Percentiles rank a stretch among this genome's conserved stretches.
Evolutionary conservation across 495 filamentous ascomycete species (phyloP).

Genomic region (Daldinia grandis): DNA sequence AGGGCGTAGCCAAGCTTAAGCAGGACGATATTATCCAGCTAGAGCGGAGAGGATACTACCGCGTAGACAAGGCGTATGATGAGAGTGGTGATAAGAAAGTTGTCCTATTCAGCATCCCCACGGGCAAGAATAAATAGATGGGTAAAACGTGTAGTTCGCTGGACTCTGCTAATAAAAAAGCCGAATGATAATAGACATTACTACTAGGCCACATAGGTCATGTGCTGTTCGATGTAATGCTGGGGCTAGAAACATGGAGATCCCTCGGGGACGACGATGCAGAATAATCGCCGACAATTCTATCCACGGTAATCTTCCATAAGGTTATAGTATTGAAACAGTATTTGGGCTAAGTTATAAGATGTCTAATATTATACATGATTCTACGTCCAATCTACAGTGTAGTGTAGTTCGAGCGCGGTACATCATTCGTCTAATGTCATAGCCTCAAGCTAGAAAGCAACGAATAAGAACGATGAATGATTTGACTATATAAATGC

Average conservation of each 20-base stretch:
- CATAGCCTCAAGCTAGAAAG: background rate
- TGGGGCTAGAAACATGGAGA: background rate
- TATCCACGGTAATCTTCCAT: background rate
- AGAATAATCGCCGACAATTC: background rate
- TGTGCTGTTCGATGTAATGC: background rate
- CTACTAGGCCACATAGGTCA: background rate
- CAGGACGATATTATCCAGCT: conserved; percentile 92
- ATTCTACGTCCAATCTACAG: background rate
- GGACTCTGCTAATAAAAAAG: background rate
- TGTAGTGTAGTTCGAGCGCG: background rate
- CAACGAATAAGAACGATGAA: background rate
- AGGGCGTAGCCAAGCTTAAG: conserved; percentile 77
- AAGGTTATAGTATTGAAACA: background rate
- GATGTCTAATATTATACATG: background rate
- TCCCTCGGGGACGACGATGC: background rate
- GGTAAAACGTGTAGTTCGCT: background rate
- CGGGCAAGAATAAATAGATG: conserved; percentile 64
- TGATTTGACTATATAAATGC: background rate
- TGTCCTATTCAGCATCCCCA: conserved; percentile 83
- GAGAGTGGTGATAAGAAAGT: conserved; percentile 63
- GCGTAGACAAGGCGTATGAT: conserved; percentile 70
- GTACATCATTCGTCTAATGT: background rate
- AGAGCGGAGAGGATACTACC: conserved; percentile 90
- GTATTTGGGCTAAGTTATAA: background rate
- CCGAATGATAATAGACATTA: conserved; percentile 16